Conservation (phyloP, 345 rosid genomes). For the Rhizophora apiculata region DNA sequence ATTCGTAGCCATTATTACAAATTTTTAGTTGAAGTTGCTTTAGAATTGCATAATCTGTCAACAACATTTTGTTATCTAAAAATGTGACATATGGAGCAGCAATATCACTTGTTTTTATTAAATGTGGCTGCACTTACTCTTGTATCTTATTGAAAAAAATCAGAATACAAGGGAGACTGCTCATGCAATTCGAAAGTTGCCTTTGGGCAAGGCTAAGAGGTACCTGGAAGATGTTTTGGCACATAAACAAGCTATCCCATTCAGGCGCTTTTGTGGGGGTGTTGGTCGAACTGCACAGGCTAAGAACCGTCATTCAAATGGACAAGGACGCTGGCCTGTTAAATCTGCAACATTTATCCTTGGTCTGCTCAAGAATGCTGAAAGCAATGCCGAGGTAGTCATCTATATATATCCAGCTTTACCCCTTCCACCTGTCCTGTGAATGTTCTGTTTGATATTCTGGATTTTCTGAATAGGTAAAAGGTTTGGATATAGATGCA, state of each 20-base stretch:
- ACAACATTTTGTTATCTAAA: neutral
- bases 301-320: constrained; percentile 73
- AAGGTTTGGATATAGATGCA: constrained; percentile 72
- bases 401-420: neutral
- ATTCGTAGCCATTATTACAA: too few species aligned
- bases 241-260: constrained; percentile 83
- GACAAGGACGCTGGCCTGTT: constrained; percentile 76
- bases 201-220: constrained; percentile 63
- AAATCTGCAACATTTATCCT: constrained; percentile 53
- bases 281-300: constrained; percentile 80
- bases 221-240: constrained; percentile 73
- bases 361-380: constrained; percentile 63
- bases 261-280: constrained; percentile 70
- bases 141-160: neutral
- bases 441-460: neutral
- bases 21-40: too few species aligned
- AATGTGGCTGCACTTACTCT: neutral
- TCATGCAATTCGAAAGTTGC: constrained; percentile 52
- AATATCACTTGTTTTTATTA: neutral
- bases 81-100: neutral
- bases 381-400: constrained; percentile 72
- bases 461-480: constrained; percentile 37
- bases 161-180: constrained; percentile 82
- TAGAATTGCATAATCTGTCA: neutral
- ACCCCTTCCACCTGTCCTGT: neutral